Evolutionary conservation across 164 flowering plant genomes (phyloP).

Genomic region (Stephania cephalantha): DNA sequence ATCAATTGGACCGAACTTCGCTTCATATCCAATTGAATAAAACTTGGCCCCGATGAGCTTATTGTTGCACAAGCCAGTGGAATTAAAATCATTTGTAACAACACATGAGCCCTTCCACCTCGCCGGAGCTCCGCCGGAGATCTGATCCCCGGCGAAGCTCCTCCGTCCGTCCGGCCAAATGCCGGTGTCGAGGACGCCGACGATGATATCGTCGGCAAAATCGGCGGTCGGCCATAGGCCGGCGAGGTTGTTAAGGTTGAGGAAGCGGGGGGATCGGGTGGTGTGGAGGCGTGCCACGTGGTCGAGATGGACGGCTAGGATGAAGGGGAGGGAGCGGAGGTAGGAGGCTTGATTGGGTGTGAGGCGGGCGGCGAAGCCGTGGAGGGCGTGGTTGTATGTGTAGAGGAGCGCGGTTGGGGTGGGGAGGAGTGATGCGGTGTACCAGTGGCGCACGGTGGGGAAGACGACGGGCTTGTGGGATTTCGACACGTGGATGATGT

Average conservation of each 20-base stretch:
- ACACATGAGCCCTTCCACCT: slow-evolving; percentile 66
- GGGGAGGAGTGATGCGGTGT: slow-evolving; percentile 17
- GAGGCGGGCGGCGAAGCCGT: slow-evolving; percentile 77
- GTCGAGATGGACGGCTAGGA: slow-evolving; percentile 56
- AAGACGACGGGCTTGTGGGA: slow-evolving; percentile 18
- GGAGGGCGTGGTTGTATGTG: slow-evolving; percentile 38
- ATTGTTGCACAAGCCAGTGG: slow-evolving; percentile 44
- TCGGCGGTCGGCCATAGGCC: slow-evolving; percentile 72
- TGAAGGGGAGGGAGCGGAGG: slow-evolving; percentile 38
- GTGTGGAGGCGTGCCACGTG: slow-evolving; percentile 50
- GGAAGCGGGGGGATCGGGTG: slow-evolving; percentile 66
- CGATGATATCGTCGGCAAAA: slow-evolving; percentile 59
- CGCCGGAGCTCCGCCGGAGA: slow-evolving; percentile 40
- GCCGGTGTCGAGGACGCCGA: slow-evolving; percentile 84
- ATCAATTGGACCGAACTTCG: slow-evolving; percentile 25
- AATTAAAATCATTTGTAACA: slow-evolving; percentile 25
- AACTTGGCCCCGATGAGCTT: slow-evolving; percentile 77
- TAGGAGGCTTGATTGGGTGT: slow-evolving; percentile 39
- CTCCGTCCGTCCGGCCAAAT: slow-evolving; percentile 71
- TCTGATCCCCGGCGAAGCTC: slow-evolving; percentile 53
- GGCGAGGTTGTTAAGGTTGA: slow-evolving; percentile 40
- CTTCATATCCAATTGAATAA: slow-evolving; percentile 49
- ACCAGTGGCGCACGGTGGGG: slow-evolving; percentile 22
- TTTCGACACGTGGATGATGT: slow-evolving; percentile 26
- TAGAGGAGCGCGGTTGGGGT: slow-evolving; percentile 17